Evolutionary conservation across 1,284 basidiomycete species (phyloP), one percentile per base, ranked within the genome.

Genomic region (Trametes sp.): DNA sequence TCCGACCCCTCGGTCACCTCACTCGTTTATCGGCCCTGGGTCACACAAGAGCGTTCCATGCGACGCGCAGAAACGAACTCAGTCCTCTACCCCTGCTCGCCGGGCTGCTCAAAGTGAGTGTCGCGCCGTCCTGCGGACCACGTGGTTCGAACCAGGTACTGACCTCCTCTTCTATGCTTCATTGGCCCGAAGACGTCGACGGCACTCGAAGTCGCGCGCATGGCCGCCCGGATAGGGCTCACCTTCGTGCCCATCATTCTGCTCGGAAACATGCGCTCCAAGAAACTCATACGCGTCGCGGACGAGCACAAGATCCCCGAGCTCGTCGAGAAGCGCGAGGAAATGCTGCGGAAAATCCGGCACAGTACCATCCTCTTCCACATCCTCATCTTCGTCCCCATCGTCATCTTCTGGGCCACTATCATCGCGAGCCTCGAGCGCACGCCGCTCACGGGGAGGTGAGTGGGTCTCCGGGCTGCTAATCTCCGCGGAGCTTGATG

Each of bases 391-490:
- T 79, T 89, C 52, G 78, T 90, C 28, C 95, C 95, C 0, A 75
- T 86, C 28, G 66, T 84, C 14, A 74, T 95, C n/a, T 87, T 96
- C 71, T 87, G 85, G 80, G 81, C 85, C 1, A 92, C 90, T 0
- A 87, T 94, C 62, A 61, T 93, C 2, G 90, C 91, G 1, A 94
- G 91, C 62, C 73, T 93, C 56, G 94, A 96, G 74, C 80, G 86
- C 68, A 94, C 93, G 4, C 94, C 94, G 1, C 79, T 95, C 59
- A 95, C 94, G 8, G 94, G 94, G 65, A 82, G 92, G 89, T 92
- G 65, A 56, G 29, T 31, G n/a, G 16, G 45, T 26, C 14, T 13
- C 23, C 8, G 14, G 45, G 11, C 24, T 7, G 11, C 24, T 5
- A 33, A 24, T 16, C 45, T 13, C 24, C 42, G 10, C 42, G n/a